These are phyloP conservation scores for Xylaria palmicola DNA, from an alignment of 495 filamentous ascomycete genomes.

Conservation along the genomic window DNA sequence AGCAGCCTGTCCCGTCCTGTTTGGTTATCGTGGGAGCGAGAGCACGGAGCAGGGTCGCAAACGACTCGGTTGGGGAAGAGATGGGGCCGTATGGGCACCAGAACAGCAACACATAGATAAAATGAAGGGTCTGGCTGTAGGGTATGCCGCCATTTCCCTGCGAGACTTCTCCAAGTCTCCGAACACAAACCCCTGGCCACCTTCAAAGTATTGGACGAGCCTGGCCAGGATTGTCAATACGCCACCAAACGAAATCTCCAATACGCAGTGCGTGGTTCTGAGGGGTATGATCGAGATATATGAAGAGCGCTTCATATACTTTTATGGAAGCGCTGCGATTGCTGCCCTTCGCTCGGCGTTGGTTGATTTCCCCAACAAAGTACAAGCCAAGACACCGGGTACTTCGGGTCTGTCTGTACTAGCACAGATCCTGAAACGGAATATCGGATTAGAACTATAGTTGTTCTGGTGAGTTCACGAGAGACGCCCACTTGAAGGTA, in stretches of 20 bases:
- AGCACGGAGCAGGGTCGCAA: conserved; percentile 65
- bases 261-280: conserved; percentile 77
- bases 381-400: conserved; percentile 48
- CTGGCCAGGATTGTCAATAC: conserved; percentile 73
- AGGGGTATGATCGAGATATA: conserved; percentile 72
- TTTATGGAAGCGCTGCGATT: conserved; percentile 71
- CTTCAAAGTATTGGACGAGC: conserved; percentile 74
- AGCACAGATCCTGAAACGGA: conserved; percentile 55
- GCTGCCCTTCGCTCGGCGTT: conserved; percentile 63
- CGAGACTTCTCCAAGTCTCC: conserved; percentile 72
- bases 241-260: conserved; percentile 61
- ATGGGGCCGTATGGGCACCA: conserved; percentile 53
- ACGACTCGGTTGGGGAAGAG: conserved; percentile 74
- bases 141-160: conserved; percentile 76
- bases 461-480: background rate
- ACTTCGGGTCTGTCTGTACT: conserved; percentile 60
- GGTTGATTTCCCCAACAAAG: conserved; percentile 63
- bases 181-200: conserved; percentile 73
- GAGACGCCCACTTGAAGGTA: background rate
- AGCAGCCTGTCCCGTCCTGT: conserved; percentile 78
- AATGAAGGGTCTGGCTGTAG: conserved; percentile 81
- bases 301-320: conserved; percentile 66
- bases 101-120: conserved; percentile 72
- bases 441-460: conserved; percentile 54
- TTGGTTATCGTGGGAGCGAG: conserved; percentile 76